Base-by-base conservation (phyloP, 2,329 filamentous ascomycete genomes). In the Emericellopsis cladophorae region DNA sequence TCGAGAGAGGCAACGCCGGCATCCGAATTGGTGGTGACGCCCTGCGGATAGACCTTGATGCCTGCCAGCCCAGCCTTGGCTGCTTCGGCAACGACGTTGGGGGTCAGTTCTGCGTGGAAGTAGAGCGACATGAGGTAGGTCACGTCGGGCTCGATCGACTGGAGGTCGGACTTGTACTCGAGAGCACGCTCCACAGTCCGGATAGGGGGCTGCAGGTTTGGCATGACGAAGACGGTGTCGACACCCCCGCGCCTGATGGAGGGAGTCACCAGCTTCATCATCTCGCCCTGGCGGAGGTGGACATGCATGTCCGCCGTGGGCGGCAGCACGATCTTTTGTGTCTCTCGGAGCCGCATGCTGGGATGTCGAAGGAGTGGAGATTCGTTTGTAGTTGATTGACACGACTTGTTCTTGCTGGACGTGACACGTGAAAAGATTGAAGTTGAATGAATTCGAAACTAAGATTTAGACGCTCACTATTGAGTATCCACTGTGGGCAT, bases 51-150 rank as follows among this genome's bases (percentile, higher is more conserved):
- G 37, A 79, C 72, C 61, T 88, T 88, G 38, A 88, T 76, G 26
- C 82, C 82, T 4, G 65, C 60, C 50, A 93, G 76, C 7, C 86
- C 86, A 3, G 79, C 76, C 41, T 71, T 68, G 46, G 81, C 81
- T 35, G 88, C 87, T 51, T 86, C 72, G 39, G 72, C 70, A 50
- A 95, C 85, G 11, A 77, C 75, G 18, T 78, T 74, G 5, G 81
- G 76, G 0, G 78, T 84, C 40, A 84, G 66, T 18, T 70, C 72
- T 10, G 70, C 64, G 54, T 84, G 79, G 45, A 72, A 62, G 53
- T 77, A 87, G 35, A 88, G 68, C 2, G 82, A 81, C 81, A 88
- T 86, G 44, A 88, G 71, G 52, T 76, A 87, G 44, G 71, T 72
- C 44, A 86, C 75, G 40, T 70, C 66, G 3, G 75, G 69, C 39